phyloP scores from a whole-genome alignment of 306 rosid species.

The Datisca glomerata region DNA sequence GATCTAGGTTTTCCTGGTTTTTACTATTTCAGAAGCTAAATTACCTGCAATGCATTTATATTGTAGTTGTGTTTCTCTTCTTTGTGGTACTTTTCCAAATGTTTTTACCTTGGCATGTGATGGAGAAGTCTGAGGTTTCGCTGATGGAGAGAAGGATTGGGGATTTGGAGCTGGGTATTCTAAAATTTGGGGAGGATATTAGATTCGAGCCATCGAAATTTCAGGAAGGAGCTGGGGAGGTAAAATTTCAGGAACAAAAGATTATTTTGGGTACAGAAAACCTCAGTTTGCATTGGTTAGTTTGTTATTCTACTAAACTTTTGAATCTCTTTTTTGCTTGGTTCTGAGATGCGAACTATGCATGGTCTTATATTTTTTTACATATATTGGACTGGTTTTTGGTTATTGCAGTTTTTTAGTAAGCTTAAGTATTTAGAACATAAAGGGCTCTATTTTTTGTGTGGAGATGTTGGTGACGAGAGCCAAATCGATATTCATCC shows the following conservation, averaged over 20 bases:
- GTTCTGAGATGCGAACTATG: background rate
- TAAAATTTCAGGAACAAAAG: slow-evolving; percentile 27
- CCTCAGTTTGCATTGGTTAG: slow-evolving; percentile 88
- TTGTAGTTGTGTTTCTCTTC: slow-evolving; percentile 61
- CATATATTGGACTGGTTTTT: no score
- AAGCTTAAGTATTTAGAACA: no score
- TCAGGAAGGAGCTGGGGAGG: slow-evolving; percentile 24
- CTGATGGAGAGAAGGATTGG: slow-evolving; percentile 25
- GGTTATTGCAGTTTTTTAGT: no score
- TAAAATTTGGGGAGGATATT: no score
- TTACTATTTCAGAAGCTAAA: slow-evolving; percentile 62
- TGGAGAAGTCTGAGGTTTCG: slow-evolving; percentile 14
- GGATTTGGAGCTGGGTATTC: slow-evolving; percentile 36
- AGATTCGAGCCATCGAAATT: slow-evolving; percentile 55
- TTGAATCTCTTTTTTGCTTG: no score
- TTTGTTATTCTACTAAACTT: slow-evolving; percentile 6
- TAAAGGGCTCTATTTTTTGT: no score
- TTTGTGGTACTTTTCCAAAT: slow-evolving; percentile 69
- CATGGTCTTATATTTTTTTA: background rate
- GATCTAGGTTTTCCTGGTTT: slow-evolving; percentile 82
- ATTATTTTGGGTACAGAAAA: slow-evolving; percentile 54
- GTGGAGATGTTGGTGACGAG: no score
- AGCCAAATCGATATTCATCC: no score
- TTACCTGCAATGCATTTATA: slow-evolving; percentile 87
- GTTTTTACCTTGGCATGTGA: slow-evolving; percentile 75